phyloP scores from a whole-genome alignment of 2,329 filamentous ascomycete genomes.

The Clonostachys chloroleuca region DNA sequence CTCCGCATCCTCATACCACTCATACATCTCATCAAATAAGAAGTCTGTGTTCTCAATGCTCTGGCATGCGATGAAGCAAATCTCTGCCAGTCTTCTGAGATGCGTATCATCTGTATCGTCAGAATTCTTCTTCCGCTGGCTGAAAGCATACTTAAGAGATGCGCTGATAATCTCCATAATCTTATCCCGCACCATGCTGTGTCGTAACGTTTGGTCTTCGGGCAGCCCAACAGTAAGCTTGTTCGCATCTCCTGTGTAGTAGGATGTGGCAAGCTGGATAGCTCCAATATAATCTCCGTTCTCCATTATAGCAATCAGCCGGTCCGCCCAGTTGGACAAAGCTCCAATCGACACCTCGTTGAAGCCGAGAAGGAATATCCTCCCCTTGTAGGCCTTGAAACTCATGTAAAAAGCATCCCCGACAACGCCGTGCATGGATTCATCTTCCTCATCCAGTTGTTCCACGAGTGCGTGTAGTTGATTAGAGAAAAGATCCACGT shows the following conservation, averaged over 20 bases:
- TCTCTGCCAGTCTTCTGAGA: conserved; percentile 73
- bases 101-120: conserved; percentile 47
- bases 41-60: conserved; percentile 76
- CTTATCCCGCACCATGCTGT: conserved; percentile 81
- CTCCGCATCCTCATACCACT: conserved; percentile 78
- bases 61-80: conserved; percentile 79
- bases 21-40: conserved; percentile 86
- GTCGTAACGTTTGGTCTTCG: conserved; percentile 71
- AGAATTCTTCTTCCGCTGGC: conserved; percentile 52
- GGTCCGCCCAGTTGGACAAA: conserved; percentile 95
- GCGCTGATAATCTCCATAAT: conserved; percentile 90
- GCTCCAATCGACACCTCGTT: conserved; percentile 89
- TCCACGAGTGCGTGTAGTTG: conserved; percentile 85
- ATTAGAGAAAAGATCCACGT: conserved; percentile 82
- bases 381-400: conserved; percentile 90
- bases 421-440: conserved; percentile 89
- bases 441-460: conserved; percentile 80
- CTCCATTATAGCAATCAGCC: conserved; percentile 90
- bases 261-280: conserved; percentile 84
- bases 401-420: conserved; percentile 99
- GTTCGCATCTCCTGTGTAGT: conserved; percentile 87
- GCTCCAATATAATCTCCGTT: conserved; percentile 93
- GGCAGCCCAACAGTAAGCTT: conserved; percentile 92
- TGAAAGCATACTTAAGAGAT: conserved; percentile 85
- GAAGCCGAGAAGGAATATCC: conserved; percentile 88